Conservation (phyloP, 2,329 filamentous ascomycete genomes). For the Torrubiellomyces zombiae region DNA sequence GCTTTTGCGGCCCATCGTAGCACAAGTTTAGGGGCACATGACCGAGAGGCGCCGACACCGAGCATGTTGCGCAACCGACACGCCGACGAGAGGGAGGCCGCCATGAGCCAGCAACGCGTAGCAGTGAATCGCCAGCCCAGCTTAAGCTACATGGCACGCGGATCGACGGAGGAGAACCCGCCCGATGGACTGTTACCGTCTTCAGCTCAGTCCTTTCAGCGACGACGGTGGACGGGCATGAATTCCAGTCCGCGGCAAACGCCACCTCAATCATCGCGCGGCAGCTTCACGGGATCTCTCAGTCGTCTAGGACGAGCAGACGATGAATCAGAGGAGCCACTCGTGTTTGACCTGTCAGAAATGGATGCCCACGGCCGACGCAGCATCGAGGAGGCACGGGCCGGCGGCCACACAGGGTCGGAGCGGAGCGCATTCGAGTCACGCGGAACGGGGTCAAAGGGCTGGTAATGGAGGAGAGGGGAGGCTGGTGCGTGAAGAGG, state of each 20-base stretch:
- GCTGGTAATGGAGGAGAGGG: too few relatives aligned
- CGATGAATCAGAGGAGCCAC: slow-evolving; percentile 44
- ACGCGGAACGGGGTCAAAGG: slow-evolving; percentile 17
- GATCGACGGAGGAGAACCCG: slow-evolving; percentile 28
- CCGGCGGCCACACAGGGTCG: slow-evolving; percentile 21
- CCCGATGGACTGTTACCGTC: slow-evolving; percentile 25
- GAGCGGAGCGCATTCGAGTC: slow-evolving; percentile 23
- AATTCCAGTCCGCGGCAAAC: slow-evolving; percentile 18
- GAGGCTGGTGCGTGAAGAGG: too few relatives aligned
- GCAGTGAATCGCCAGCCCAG: slow-evolving; percentile 25
- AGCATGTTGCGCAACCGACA: slow-evolving; percentile 42
- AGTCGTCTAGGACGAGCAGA: slow-evolving; percentile 23
- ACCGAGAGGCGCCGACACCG: slow-evolving; percentile 46
- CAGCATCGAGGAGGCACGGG: slow-evolving; percentile 38
- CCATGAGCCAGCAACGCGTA: too few relatives aligned
- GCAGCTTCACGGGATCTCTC: slow-evolving; percentile 26
- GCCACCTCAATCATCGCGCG: slow-evolving; percentile 26
- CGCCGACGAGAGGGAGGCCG: too few relatives aligned
- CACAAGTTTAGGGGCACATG: slow-evolving; percentile 49
- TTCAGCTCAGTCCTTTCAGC: slow-evolving; percentile 20
- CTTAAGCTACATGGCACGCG: slow-evolving; percentile 23
- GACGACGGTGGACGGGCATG: slow-evolving; percentile 29
- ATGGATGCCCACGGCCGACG: slow-evolving; percentile 42
- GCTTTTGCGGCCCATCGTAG: slow-evolving; percentile 47
- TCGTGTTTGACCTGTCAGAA: slow-evolving; percentile 60